Percentiles rank a stretch among this genome's conserved stretches.
These are phyloP conservation scores for Epichloe uncinata DNA, from an alignment of 2,329 filamentous ascomycete species.

Conservation along the genomic window DNA sequence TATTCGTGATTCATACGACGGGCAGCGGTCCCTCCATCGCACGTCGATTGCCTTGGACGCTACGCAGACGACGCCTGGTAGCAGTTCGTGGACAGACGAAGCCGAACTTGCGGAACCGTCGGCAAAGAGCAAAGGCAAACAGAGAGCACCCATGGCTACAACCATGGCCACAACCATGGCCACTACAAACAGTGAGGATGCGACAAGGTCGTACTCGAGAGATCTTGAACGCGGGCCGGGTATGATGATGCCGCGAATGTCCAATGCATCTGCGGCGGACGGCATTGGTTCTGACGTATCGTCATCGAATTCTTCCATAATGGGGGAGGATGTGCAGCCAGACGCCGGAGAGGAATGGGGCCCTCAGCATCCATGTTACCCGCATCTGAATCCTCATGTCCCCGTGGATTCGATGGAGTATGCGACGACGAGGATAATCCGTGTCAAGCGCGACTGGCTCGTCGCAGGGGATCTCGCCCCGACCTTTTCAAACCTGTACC, in stretches of 20 bases:
- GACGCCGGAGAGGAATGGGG: conserved; percentile 76
- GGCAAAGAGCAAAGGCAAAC: conserved; percentile 36
- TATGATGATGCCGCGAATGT: conserved; percentile 28
- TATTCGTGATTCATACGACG: conserved; percentile 40
- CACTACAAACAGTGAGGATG: conserved; percentile 14
- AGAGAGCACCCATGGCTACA: conserved; percentile 31
- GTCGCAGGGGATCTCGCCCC: conserved; percentile 79
- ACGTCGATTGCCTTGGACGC: conserved; percentile 6
- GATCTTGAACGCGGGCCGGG: conserved; percentile 44
- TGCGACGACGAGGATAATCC: conserved; percentile 72
- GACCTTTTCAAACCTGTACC: conserved; percentile 89
- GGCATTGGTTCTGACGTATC: conserved; percentile 42
- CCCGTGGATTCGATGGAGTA: conserved; percentile 63
- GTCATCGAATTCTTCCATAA: conserved; percentile 45
- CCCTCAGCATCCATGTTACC: conserved; percentile 84
- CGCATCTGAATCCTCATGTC: conserved; percentile 86
- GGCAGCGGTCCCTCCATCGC: conserved; percentile 25
- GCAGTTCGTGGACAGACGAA: background rate
- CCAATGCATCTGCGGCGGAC: conserved; percentile 34
- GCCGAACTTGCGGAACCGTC: background rate
- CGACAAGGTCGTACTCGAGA: conserved; percentile 27
- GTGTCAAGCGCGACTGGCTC: conserved; percentile 86
- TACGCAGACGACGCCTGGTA: background rate
- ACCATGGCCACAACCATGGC: conserved; percentile 27
- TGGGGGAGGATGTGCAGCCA: conserved; percentile 52